phyloP scores from a whole-genome alignment of 306 rosid species.

The Cajanus cajan region DNA sequence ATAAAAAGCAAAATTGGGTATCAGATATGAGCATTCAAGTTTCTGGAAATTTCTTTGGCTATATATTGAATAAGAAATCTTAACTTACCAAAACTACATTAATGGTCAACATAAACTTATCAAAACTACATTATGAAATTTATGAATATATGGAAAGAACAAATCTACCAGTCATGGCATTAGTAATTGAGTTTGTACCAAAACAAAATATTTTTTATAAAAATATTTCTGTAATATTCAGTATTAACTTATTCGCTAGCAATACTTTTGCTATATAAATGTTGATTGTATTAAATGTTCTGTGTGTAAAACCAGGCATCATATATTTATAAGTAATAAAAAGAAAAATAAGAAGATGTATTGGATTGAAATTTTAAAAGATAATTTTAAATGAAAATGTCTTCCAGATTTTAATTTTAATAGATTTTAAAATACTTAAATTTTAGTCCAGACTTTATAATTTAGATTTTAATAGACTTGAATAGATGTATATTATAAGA shows the following conservation, averaged over 20 bases:
- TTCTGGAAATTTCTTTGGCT: neutral
- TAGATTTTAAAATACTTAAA: too few relatives aligned
- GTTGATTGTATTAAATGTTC: neutral
- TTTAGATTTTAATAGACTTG: too few relatives aligned
- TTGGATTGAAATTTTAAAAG: too few relatives aligned
- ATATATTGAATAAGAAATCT: constrained; percentile 14
- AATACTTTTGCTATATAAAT: neutral
- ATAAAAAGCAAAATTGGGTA: neutral
- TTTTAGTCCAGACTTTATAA: too few relatives aligned
- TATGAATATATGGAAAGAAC: neutral
- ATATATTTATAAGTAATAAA: neutral
- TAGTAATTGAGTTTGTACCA: neutral
- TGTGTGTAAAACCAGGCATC: neutral
- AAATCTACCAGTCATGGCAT: neutral
- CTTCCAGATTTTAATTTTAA: too few relatives aligned
- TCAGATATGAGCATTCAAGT: neutral
- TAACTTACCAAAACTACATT: constrained; percentile 2
- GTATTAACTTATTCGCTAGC: neutral
- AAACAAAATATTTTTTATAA: neutral
- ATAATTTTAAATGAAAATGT: too few relatives aligned
- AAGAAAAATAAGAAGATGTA: neutral
- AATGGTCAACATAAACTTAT: neutral
- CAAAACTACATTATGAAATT: constrained; percentile 6
- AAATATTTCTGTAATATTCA: neutral
- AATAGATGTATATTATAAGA: too few relatives aligned